Base-by-base conservation (phyloP, 2,329 filamentous ascomycete species). In the Fusarium luffae region DNA sequence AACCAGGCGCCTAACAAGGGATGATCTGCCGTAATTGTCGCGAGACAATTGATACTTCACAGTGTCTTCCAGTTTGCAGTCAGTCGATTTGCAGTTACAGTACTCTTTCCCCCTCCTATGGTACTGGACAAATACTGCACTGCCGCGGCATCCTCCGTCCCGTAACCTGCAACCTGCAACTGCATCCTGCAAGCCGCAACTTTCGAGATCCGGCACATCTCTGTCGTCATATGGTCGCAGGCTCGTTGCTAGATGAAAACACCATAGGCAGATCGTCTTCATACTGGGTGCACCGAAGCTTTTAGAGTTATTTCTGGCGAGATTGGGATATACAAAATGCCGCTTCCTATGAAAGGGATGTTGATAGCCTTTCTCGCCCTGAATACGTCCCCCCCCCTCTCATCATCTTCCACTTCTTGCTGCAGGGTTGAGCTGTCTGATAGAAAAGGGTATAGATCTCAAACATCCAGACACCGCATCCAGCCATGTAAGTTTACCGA, bases 21-120 rank as follows among this genome's bases (percentile, higher is more conserved):
- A 65, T 59, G 49, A 71, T 65, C 54, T 69, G 52, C 65, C 54
- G 70, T 61, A 68, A 69, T 74, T 69, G 58, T 69, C 55, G 56
- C 64, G 62, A 74, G 68, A 74, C 71, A 74, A 43, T 59, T 64
- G 54, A 63, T 62, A 61, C 62, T 41, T 66, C 61, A 65, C 60
- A 71, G 54, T 55, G 49, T 63, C 16, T 34, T 9, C 32, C 49
- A 52, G 19, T 34, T 40, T 37, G 19, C 19, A 50, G 44, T 47
- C 34, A 27, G 49, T 52, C 49, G 49, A 34, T 52, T 34, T 28
- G 34, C 34, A 21, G 23, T 28, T 52, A 25, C 34, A n/a, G 34
- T 37, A n/a, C 34, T 7, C 18, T 37, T 52, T 21, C 11, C 19
- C 43, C 37, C 63, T 21, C 44, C 18, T 30, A 40, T 64, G 11